phyloP scores from a whole-genome alignment of 257 asterid species.

The Solanum appendiculatum region DNA sequence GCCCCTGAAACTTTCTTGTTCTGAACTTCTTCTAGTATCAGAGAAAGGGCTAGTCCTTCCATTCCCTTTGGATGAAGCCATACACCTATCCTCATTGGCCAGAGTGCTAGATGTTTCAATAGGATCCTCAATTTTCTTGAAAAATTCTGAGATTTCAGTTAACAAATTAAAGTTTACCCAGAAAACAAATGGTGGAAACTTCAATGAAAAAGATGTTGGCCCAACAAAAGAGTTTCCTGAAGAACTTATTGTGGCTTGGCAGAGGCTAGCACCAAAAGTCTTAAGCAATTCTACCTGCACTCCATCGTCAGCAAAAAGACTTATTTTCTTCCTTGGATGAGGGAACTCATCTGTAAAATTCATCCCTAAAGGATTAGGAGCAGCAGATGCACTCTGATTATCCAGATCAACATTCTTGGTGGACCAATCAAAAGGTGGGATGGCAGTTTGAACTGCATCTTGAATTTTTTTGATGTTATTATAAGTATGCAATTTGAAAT shows the following conservation, averaged over 20 bases:
- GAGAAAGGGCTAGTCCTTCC: slow-evolving; percentile 21
- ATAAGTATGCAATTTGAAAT: slow-evolving; percentile 11
- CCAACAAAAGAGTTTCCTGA: slow-evolving; percentile 44
- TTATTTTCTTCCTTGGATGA: slow-evolving; percentile 22
- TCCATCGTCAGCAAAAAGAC: slow-evolving; percentile 22
- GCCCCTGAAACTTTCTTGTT: slow-evolving; percentile 36
- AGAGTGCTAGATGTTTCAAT: slow-evolving; percentile 20
- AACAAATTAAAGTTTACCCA: slow-evolving; percentile 66
- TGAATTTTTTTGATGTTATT: slow-evolving; percentile 41
- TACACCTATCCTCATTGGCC: slow-evolving; percentile 12
- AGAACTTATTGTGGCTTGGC: slow-evolving; percentile 43
- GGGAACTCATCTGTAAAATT: slow-evolving; percentile 22
- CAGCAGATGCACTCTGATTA: slow-evolving; percentile 9
- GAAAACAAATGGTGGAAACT: slow-evolving; percentile 62
- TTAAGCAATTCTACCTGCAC: slow-evolving; percentile 57
- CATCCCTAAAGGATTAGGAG: slow-evolving; percentile 23
- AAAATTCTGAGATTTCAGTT: slow-evolving; percentile 23
- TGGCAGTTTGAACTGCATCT: slow-evolving; percentile 64
- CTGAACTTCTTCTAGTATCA: slow-evolving; percentile 17
- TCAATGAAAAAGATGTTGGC: slow-evolving; percentile 55
- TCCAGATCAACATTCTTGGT: slow-evolving; percentile 23
- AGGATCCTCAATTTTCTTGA: slow-evolving; percentile 38
- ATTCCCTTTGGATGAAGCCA: slow-evolving; percentile 16
- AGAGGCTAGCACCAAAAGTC: slow-evolving; percentile 50
- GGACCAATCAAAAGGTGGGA: slow-evolving; percentile 29